These are phyloP conservation scores for Garcia nutans DNA, from an alignment of 345 rosid genomes.

Conservation along the genomic window DNA sequence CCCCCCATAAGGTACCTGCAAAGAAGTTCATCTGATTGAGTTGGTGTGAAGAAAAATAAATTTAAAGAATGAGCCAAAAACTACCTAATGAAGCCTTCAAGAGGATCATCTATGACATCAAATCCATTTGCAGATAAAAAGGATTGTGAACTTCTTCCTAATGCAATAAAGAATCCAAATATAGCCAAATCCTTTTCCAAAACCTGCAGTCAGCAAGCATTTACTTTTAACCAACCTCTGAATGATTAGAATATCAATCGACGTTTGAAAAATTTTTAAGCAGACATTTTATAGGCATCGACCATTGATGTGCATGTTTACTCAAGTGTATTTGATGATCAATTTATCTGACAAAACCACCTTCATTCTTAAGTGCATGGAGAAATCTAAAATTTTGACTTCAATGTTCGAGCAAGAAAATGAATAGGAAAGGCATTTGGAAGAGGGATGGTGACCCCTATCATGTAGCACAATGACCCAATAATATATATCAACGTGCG, in stretches of 20 bases:
- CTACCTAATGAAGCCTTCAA: conserved; percentile 81
- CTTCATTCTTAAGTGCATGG: background rate
- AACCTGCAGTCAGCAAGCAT: conserved; percentile 54
- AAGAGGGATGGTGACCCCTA: background rate
- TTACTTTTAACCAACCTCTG: conserved; percentile 16
- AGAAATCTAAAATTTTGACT: background rate
- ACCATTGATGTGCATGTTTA: background rate
- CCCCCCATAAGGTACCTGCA: conserved; percentile 89
- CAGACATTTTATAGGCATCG: background rate
- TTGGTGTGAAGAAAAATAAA: conserved; percentile 18
- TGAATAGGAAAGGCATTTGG: background rate
- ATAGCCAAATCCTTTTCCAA: conserved; percentile 95
- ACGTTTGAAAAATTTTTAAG: background rate
- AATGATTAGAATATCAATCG: background rate
- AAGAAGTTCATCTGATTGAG: conserved; percentile 19
- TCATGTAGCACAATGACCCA: background rate
- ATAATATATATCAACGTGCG: too few relatives aligned
- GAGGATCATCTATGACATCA: conserved; percentile 51
- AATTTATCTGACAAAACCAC: background rate
- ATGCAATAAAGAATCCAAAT: conserved; percentile 94
- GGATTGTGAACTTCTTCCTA: conserved; percentile 78
- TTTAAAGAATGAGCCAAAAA: conserved; percentile 15
- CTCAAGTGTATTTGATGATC: background rate
- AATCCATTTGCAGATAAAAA: conserved; percentile 77
- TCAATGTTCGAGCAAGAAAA: background rate